phyloP scores from a whole-genome alignment of 2,329 filamentous ascomycete species.

The Calonectria fujianensis region DNA sequence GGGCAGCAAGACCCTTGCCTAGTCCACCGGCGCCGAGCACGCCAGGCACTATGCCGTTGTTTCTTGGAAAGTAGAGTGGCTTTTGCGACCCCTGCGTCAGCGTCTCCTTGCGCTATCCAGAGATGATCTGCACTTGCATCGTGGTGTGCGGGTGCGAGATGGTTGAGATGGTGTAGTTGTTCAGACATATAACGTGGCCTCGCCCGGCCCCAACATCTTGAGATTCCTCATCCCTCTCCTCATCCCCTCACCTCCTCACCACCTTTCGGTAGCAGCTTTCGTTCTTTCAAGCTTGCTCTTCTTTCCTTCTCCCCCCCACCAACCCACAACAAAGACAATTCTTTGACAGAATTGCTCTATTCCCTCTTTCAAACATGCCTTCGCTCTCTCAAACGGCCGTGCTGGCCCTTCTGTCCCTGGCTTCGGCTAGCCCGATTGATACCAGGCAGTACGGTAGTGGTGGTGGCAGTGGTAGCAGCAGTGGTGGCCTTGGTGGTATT shows the following conservation, averaged over 20 bases:
- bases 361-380: constrained; percentile 44
- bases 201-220: background rate
- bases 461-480: too few species aligned
- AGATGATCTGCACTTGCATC: background rate
- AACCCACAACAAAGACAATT: background rate
- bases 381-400: constrained; percentile 46
- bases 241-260: constrained; percentile 35
- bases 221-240: constrained; percentile 13
- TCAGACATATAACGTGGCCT: constrained; percentile 30
- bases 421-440: constrained; percentile 46
- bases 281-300: constrained; percentile 28
- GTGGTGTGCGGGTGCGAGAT: constrained; percentile 20
- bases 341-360: constrained; percentile 35
- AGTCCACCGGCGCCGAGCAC: background rate
- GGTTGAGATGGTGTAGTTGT: background rate
- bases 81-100: constrained; percentile 4
- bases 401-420: constrained; percentile 50
- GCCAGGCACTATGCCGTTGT: constrained; percentile 16
- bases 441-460: background rate
- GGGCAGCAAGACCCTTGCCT: background rate
- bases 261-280: constrained; percentile 41
- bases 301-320: constrained; percentile 16
- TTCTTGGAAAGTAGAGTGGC: constrained; percentile 15
- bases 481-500: too few species aligned
- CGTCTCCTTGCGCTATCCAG: constrained; percentile 32